Base-by-base conservation (phyloP, 2,329 filamentous ascomycete genomes). In the Shiraia sp. region DNA sequence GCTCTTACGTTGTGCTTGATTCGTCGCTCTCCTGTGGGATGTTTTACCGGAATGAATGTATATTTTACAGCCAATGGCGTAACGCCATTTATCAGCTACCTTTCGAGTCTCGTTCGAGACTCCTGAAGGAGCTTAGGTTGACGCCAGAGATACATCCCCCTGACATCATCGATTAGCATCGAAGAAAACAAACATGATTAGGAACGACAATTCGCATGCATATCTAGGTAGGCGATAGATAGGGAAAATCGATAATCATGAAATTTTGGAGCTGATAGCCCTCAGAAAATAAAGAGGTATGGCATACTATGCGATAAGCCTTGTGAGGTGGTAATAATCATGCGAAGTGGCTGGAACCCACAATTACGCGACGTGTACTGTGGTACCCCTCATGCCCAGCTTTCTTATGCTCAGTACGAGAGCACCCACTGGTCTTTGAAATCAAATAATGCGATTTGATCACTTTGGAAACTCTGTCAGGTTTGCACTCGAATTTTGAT, bases 31-130 rank as follows among this genome's bases (percentile, higher is more conserved):
- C 39, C 33, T 15, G 14, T 6, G 30, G 17, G 31, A 17, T 7
- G 14, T 16, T 27, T 29, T 35, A 17, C 31, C 19, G 35, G 10
- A 22, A 36, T 30, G 40, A 27, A 14, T 15, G 24, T 19, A 19
- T 14, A 28, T 32, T 15, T 14, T 30, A 34, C 24, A 23, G 27
- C 46, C 39, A 43, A 47, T 49, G 24, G 37, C 27, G 35, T 12
- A 7, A 25, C 28, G 26, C n/a, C 10, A 23, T 41, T 36, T 40
- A 42, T 34, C 34, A 44, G 42, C 47, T 19, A 30, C 15, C 19
- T 24, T 15, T 36, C 13, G 7, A 5, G 14, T 37, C n/a, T n/a
- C n/a, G n/a, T n/a, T n/a, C n/a, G n/a, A n/a, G n/a, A n/a, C n/a
- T n/a, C n/a, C n/a, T n/a, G n/a, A n/a, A n/a, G n/a, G n/a, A n/a